phyloP scores from a whole-genome alignment of 1,284 basidiomycete species.

The Rhodotorula sp. region DNA sequence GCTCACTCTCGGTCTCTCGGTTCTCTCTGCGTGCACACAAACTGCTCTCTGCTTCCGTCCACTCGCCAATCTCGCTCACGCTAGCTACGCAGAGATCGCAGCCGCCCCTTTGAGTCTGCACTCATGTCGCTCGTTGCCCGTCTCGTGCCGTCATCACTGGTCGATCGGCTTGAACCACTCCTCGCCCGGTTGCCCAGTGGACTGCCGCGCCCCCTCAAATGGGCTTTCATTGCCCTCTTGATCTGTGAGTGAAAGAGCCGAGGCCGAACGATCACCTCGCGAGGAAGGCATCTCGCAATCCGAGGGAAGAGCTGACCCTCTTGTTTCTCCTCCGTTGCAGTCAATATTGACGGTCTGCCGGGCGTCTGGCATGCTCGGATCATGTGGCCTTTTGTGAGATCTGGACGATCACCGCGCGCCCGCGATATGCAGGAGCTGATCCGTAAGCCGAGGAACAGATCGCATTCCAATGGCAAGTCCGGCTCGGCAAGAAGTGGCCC shows the following conservation, averaged over 20 bases:
- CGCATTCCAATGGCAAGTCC: constrained; percentile 1
- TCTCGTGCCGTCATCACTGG: background rate
- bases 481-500: constrained; percentile 20
- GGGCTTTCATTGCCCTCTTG: background rate
- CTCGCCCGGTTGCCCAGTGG: background rate
- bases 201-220: background rate
- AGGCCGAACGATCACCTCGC: too few species aligned
- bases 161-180: background rate
- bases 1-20: too few species aligned
- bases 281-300: too few species aligned
- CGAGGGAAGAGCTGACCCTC: background rate
- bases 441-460: background rate
- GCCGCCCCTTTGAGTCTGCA: background rate
- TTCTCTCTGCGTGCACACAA: too few species aligned
- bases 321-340: background rate
- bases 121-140: constrained; percentile 1
- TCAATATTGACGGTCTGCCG: constrained; percentile 16
- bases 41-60: too few species aligned
- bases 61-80: too few species aligned
- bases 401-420: too few species aligned
- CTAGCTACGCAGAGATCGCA: too few species aligned
- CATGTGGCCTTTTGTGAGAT: constrained; percentile 16
- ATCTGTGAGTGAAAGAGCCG: background rate
- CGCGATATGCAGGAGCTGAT: too few species aligned
- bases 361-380: constrained; percentile 22